Conservation (phyloP, 768 basidiomycete species). For the Royoungia palumana region DNA sequence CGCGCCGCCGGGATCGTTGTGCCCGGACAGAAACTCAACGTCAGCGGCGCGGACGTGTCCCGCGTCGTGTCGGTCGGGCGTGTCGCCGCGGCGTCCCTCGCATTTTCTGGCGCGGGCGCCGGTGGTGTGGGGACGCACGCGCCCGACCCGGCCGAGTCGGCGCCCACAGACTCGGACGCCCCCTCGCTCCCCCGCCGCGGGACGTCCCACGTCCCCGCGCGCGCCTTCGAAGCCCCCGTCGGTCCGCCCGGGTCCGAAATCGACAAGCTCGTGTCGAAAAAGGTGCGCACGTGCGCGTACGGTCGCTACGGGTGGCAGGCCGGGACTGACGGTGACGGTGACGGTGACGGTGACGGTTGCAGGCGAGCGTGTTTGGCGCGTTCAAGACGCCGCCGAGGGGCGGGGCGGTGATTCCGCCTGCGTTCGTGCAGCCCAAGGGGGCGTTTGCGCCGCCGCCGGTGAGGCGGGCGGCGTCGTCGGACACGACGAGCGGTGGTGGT, state of each 20-base stretch:
- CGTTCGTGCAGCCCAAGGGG: conserved; percentile 44
- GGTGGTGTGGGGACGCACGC: too few species aligned
- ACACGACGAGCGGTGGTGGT: conserved; percentile 1
- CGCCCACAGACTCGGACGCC: conserved; percentile 2
- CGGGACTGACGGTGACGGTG: too few species aligned
- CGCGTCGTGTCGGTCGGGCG: conserved; percentile 42
- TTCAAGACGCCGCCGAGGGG: conserved; percentile 36
- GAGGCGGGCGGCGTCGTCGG: conserved; percentile 31
- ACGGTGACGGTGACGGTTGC: too few species aligned
- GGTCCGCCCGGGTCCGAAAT: conserved; percentile 17
- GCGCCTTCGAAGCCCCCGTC: conserved; percentile 17
- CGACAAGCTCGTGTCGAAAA: conserved; percentile 27
- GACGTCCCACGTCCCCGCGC: too few species aligned
- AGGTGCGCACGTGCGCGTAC: conserved; percentile 9
- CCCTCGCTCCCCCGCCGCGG: conserved; percentile 13
- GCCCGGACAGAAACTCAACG: conserved; percentile 24
- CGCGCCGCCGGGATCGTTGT: too few species aligned
- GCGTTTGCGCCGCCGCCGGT: conserved; percentile 53
- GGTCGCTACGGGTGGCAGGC: too few species aligned
- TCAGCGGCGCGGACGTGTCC: conserved; percentile 29
- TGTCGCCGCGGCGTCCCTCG: conserved; percentile 54
- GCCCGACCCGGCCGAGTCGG: too few species aligned
- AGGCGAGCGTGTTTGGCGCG: conserved; percentile 23
- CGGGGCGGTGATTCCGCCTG: conserved; percentile 36
- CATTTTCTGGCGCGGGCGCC: conserved; percentile 31